Evolutionary conservation across 495 filamentous ascomycete genomes (phyloP), one percentile per base, ranked within the genome.

Genomic region (Aspergillus saccharolyticus): DNA sequence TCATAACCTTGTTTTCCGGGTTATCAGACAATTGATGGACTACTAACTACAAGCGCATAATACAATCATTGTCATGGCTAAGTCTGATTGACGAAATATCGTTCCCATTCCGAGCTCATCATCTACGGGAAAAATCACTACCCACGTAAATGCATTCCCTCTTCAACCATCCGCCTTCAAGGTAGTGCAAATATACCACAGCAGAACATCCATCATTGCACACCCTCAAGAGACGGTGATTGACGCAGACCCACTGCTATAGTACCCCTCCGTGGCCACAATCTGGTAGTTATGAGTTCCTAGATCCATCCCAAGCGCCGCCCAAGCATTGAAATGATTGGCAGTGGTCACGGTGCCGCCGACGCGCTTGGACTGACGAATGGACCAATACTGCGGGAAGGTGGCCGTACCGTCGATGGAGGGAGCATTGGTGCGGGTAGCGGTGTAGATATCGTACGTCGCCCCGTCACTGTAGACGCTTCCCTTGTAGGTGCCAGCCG

Each of bases 311-410:
- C 74, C 76, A 7, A 68, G 56, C 21, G 52, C 53, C 2, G 64
- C 61, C 85, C 86, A 89, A 21, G 83, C 83, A 63, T 82, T 73
- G 66, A 89, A 88, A 73, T 88, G 85, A 65, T 81, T 83, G 44
- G 66, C 65, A 9, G 69, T 76, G 12, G 68, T 81, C 8, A 82
- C 72, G 4, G 77, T 82, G 0, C 84, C 84, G 5, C 79, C 72
- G 4, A 71, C 72, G 15, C 84, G 76, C 65, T 81, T 78, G 30
- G 70, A 69, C 30, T 72, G 71, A 17, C 84, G 79, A 44, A 87
- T 77, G 21, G 80, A 81, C 79, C 80, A 84, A 66, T 75, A 86
- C 72, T 88, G 85, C 28, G 74, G 70, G 63, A 87, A 87, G 46
- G 80, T 88, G 2, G 72, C 65, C 20, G 80, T 85, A 22, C 83